These are phyloP conservation scores for Chalciporus chontae DNA, from an alignment of 768 basidiomycete genomes.

Conservation along the genomic window DNA sequence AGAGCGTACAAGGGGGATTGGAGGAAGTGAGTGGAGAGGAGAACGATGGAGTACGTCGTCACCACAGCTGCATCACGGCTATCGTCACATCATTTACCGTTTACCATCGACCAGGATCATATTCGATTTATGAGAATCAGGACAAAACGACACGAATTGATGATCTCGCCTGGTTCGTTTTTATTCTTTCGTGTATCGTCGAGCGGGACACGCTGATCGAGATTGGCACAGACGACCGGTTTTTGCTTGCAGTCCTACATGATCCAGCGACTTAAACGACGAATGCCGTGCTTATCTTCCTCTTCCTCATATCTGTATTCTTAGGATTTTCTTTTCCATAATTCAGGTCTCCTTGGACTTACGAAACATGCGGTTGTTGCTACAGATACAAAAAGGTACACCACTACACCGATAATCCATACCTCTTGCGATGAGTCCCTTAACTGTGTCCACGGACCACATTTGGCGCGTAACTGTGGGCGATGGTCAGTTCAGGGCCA, in stretches of 20 bases:
- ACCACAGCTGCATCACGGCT: not conserved
- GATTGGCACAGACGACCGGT: conserved; percentile 60
- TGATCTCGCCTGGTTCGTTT: conserved; percentile 86
- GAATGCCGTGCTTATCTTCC: not conserved
- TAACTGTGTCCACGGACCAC: conserved; percentile 17
- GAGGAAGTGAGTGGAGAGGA: conserved; percentile 71
- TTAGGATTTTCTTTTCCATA: conserved; percentile 10
- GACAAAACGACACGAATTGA: conserved; percentile 86
- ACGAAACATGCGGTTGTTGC: not conserved
- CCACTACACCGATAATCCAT: not conserved
- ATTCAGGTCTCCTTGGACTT: conserved; percentile 1
- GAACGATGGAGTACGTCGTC: conserved; percentile 52
- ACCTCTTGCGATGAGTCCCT: not conserved
- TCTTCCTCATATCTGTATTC: conserved; percentile 9
- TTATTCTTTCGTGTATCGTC: not conserved
- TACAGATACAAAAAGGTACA: conserved; percentile 7
- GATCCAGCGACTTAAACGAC: conserved; percentile 53
- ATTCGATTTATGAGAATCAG: conserved; percentile 87
- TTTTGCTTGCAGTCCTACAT: conserved; percentile 79
- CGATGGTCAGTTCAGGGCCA: not conserved
- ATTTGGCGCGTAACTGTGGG: conserved; percentile 18
- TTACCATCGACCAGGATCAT: conserved; percentile 62
- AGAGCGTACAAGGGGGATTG: conserved; percentile 71
- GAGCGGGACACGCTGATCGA: not conserved
- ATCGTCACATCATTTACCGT: not conserved